Base-by-base conservation (phyloP, 805 yeast species). In the Saturnispora hagleri region DNA sequence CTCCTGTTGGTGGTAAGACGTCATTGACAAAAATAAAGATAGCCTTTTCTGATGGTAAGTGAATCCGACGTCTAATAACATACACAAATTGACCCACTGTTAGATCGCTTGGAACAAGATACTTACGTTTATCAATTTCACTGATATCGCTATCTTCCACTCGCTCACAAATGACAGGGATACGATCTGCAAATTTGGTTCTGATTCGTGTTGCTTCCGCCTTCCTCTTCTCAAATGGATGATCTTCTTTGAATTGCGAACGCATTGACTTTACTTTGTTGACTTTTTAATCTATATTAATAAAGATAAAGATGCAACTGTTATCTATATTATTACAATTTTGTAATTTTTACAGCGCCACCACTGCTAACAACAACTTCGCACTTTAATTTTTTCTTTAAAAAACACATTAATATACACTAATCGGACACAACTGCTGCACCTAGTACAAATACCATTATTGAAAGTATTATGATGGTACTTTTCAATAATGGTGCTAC, bases 31-130 rank as follows among this genome's bases (percentile, higher is more conserved):
- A 93, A 59, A 93, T 89, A 70, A 93, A 93, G 58, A 93, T 91
- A 43, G 99, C 99, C 82, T 91, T 90, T 69, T 93, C 99, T 28
- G 96, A 86, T 46, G 97, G 96, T 57, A 93, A 78, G 74, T 86
- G 86, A 69, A 93, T 90, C 69, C 99, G 84, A 73, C 91, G 90
- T 71, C 99, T 84, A 61, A 93, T 89, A 55, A 93, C 99, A 65
- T 93, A 93, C 44, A 93, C 99, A 72, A 93, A 91, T 70, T 93
- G 99, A 43, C 99, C 99, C 54, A 93, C 96, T 0, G 97, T 89
- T 62, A 93, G 78, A 67, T 93, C 99, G 27, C 90, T 83, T 7
- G 99, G 99, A 10, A 93, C 99, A 58, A 93, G 77, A 67, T 93
- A 93, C 73, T 93, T 93, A 69, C 96, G 86, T 77, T 93, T 93